Evolutionary conservation across 176 grass and related monocot species (phyloP).

Genomic region (Musa itinerans): DNA sequence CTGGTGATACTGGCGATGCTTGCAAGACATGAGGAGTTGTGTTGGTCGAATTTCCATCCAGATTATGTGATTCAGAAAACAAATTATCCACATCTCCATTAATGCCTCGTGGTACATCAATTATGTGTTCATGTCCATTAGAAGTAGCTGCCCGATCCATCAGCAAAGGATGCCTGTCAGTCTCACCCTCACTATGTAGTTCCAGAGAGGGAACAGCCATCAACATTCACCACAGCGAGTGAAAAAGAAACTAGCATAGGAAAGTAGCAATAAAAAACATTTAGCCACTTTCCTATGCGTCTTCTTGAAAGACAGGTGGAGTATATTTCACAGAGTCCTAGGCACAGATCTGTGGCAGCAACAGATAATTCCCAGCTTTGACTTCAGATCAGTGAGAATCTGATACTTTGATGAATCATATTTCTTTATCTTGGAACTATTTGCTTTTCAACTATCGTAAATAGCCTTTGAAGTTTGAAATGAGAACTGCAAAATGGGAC

Average conservation of each 20-base stretch:
- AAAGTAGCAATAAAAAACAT: not conserved
- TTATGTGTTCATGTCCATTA: slow-evolving; percentile 46
- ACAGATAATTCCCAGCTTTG: not conserved
- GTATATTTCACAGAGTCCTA: not conserved
- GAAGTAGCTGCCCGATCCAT: slow-evolving; percentile 47
- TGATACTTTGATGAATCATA: not conserved
- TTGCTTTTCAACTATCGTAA: too few species aligned
- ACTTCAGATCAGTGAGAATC: not conserved
- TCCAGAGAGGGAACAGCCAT: slow-evolving; percentile 14
- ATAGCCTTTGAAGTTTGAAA: too few species aligned
- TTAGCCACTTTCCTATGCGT: not conserved
- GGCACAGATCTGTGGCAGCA: not conserved
- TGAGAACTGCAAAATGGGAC: too few species aligned
- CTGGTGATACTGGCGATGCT: slow-evolving; percentile 29
- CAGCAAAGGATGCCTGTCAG: slow-evolving; percentile 19
- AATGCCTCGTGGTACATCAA: slow-evolving; percentile 62
- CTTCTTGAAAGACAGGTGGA: not conserved
- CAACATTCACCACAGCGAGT: not conserved
- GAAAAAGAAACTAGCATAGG: not conserved
- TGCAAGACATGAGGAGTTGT: slow-evolving; percentile 12
- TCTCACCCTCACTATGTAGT: slow-evolving; percentile 7
- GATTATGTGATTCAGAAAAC: slow-evolving; percentile 22
- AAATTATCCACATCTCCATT: slow-evolving; percentile 12
- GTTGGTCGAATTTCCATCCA: slow-evolving; percentile 19
- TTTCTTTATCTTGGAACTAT: too few species aligned